Percentiles rank a stretch among this genome's conserved stretches.
These are phyloP conservation scores for Hypsizygus marmoreus DNA, from an alignment of 768 basidiomycete species.

Conservation along the genomic window DNA sequence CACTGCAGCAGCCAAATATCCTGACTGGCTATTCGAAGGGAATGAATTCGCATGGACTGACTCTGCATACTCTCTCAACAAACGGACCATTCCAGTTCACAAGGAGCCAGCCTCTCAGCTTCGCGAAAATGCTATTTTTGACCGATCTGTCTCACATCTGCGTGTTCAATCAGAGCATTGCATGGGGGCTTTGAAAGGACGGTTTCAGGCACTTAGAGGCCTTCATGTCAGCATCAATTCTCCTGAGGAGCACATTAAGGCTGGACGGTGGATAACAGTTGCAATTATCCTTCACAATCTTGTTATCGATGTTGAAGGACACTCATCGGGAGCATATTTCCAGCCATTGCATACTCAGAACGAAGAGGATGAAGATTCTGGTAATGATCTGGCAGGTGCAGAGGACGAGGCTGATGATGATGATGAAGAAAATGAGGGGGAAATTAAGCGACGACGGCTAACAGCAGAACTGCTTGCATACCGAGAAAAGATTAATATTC, in stretches of 20 bases:
- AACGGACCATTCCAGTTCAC: conserved; percentile 27
- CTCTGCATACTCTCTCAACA: conserved; percentile 26
- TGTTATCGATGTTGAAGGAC: conserved; percentile 34
- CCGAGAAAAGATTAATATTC: conserved; percentile 2
- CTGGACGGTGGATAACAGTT: conserved; percentile 30
- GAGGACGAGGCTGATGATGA: conserved; percentile 6
- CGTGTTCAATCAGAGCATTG: conserved; percentile 32
- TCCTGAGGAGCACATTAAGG: conserved; percentile 26
- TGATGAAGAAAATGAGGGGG: conserved; percentile 14
- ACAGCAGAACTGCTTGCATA: conserved; percentile 21
- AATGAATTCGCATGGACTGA: conserved; percentile 19
- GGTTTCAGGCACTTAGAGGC: conserved; percentile 22
- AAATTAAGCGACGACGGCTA: conserved; percentile 18
- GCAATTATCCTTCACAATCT: conserved; percentile 38
- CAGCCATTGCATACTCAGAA: conserved; percentile 3
- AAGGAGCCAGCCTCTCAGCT: conserved; percentile 26
- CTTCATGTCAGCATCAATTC: conserved; percentile 30
- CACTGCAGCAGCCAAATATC: conserved; percentile 26
- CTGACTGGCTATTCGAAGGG: conserved; percentile 20
- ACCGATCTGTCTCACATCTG: conserved; percentile 21
- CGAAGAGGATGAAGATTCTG: conserved; percentile 18
- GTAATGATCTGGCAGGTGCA: not conserved
- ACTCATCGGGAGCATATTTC: conserved; percentile 15
- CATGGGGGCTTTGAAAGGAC: conserved; percentile 33
- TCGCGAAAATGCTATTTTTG: conserved; percentile 28